phyloP scores from a whole-genome alignment of 345 rosid genomes.

The Punica granatum region DNA sequence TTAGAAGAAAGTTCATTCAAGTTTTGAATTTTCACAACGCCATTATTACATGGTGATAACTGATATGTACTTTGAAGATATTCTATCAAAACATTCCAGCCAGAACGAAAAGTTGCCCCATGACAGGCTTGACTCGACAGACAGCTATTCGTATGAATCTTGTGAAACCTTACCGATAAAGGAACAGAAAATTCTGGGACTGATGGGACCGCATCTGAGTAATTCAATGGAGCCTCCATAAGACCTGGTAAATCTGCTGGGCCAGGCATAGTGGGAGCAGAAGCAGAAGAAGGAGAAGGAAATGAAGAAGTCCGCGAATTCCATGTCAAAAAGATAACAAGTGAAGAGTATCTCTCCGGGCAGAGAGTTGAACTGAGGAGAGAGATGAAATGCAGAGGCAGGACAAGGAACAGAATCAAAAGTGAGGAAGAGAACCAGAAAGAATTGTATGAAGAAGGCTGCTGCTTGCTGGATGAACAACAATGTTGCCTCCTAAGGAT shows the following conservation, averaged over 20 bases:
- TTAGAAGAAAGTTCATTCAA: too few species aligned
- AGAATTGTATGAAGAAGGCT: neutral
- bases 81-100: too few species aligned
- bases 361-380: neutral
- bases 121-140: too few species aligned
- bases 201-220: neutral
- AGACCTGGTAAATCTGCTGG: neutral
- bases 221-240: neutral
- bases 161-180: neutral
- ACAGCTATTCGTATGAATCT: too few species aligned
- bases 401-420: neutral
- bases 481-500: neutral
- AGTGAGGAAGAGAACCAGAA: neutral
- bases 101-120: too few species aligned
- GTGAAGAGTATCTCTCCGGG: neutral
- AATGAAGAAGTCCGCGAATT: neutral
- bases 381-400: slow-evolving; percentile 1
- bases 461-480: neutral
- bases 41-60: too few species aligned
- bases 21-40: too few species aligned
- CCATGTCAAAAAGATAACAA: neutral
- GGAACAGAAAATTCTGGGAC: neutral
- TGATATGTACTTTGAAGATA: too few species aligned
- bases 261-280: neutral
- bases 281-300: neutral